A percentile compares a stretch with the other conserved stretches of the same genome.
Conservation (phyloP, 73 alveolate genomes). For the Paramecium biaurelia region DNA sequence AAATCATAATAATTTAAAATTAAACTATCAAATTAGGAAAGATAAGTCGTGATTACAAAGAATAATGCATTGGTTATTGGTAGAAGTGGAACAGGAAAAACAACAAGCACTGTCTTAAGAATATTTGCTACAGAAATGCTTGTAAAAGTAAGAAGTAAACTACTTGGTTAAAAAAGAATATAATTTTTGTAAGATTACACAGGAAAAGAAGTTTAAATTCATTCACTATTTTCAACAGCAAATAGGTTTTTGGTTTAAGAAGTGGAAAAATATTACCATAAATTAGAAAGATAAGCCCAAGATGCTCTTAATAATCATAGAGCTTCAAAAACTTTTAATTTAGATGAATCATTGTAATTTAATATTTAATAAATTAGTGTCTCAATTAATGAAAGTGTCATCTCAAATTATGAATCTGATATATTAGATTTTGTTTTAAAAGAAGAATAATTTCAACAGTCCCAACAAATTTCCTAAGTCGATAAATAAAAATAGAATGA, state of each 20-base stretch:
- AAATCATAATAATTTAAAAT: slow-evolving; percentile 64
- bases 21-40: slow-evolving; percentile 68
- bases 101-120: slow-evolving; percentile 80
- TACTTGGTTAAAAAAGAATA: not conserved
- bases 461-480: too few species aligned
- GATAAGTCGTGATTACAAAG: slow-evolving; percentile 65
- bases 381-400: not conserved
- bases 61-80: slow-evolving; percentile 82
- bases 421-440: slow-evolving; percentile 65
- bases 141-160: slow-evolving; percentile 40
- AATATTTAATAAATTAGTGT: not conserved
- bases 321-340: not conserved
- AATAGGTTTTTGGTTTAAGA: slow-evolving; percentile 84
- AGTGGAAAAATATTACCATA: slow-evolving; percentile 78
- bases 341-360: not conserved
- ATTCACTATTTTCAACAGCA: slow-evolving; percentile 80
- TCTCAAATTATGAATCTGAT: not conserved
- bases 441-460: slow-evolving; percentile 70
- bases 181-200: slow-evolving; percentile 16
- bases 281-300: slow-evolving; percentile 59
- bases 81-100: slow-evolving; percentile 93
- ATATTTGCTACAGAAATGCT: slow-evolving; percentile 78
- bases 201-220: slow-evolving; percentile 63
- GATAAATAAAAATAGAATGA: too few species aligned
- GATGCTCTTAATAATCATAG: slow-evolving; percentile 61